Base-by-base conservation (phyloP, 108 stramenopile species). In the Pseudonitzschia delicatissima region DNA sequence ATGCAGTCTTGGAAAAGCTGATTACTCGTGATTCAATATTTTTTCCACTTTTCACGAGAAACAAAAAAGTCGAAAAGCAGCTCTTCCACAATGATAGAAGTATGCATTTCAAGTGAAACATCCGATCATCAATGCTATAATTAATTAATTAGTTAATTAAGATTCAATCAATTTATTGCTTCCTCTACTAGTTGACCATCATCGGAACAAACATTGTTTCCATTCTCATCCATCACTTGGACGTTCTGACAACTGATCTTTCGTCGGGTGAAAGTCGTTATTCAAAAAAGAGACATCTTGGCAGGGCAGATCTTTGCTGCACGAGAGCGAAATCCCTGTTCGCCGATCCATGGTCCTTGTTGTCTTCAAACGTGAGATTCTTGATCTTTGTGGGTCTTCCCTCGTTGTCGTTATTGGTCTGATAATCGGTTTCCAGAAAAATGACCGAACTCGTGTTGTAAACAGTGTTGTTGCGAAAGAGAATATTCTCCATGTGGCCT, bases 361-460 rank as follows among this genome's bases (percentile, higher is more conserved):
- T 55, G 2, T 2, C 29, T 28, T 55, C 29, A n/a, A 55, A 55
- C 0, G 53, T 31, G 0, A 55, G 53, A 27, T 55, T 33, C 32
- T 55, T 27, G 15, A 55, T 28, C 53, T 31, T 31, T 21, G 53
- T 55, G 6, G 53, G 53, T 29, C 26, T 55, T n/a, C 9, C 26
- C 1, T 55, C 27, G n/a, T 17, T 0, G 18, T 31, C 32, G 5
- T 55, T 0, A 27, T 33, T 11, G 11, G 12, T 2, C 20, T 73
- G 72, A 49, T 73, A 73, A 39, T 67, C 57, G 17, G 50, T 63
- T 35, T 73, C 72, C 52, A 73, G 27, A 4, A 73, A 37, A 37
- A 73, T 57, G 17, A 73, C 20, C 13, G 36, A 35, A 48, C 57
- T 64, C 1, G 53, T 73, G 29, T 73, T 73, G 40, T 65, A 48